Conservation (phyloP, 2,329 filamentous ascomycete genomes). For the Monosporascus sp. region DNA sequence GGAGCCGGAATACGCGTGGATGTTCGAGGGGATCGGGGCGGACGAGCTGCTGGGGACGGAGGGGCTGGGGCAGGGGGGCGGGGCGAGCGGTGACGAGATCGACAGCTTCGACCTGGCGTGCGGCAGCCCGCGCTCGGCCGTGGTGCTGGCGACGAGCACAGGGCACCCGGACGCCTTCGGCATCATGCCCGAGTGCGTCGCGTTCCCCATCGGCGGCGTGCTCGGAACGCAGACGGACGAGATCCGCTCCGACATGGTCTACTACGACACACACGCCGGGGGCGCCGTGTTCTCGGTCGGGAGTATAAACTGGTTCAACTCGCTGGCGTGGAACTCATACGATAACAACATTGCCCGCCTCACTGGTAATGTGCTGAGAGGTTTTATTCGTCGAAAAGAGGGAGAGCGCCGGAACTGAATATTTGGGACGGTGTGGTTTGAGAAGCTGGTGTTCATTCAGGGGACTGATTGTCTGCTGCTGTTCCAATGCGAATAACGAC, state of each 20-base stretch:
- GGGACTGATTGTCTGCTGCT: too few species aligned
- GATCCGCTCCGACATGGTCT: slow-evolving; percentile 17
- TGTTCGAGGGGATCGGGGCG: slow-evolving; percentile 6
- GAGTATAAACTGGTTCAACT: slow-evolving; percentile 21
- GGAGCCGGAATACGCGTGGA: slow-evolving; percentile 5
- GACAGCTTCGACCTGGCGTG: slow-evolving; percentile 25
- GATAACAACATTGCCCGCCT: slow-evolving; percentile 20
- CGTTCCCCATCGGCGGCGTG: slow-evolving; percentile 15
- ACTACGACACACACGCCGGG: slow-evolving; percentile 15
- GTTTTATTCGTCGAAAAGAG: background rate
- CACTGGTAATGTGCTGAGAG: slow-evolving; percentile 15
- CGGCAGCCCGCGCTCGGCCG: slow-evolving; percentile 23
- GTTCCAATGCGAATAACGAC: too few species aligned
- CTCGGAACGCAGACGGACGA: slow-evolving; percentile 15
- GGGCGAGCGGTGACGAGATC: slow-evolving; percentile 30
- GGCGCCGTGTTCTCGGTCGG: slow-evolving; percentile 15
- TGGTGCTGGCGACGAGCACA: slow-evolving; percentile 21
- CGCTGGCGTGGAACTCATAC: slow-evolving; percentile 17
- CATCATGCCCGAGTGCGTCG: slow-evolving; percentile 12
- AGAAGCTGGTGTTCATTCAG: background rate
- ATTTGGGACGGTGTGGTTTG: background rate
- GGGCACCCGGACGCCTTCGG: slow-evolving; percentile 17
- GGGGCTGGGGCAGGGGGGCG: slow-evolving; percentile 21
- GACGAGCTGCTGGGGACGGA: slow-evolving; percentile 12
- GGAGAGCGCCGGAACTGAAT: background rate